These are phyloP conservation scores for Mycena venus DNA, from an alignment of 768 basidiomycete genomes.

Conservation along the genomic window DNA sequence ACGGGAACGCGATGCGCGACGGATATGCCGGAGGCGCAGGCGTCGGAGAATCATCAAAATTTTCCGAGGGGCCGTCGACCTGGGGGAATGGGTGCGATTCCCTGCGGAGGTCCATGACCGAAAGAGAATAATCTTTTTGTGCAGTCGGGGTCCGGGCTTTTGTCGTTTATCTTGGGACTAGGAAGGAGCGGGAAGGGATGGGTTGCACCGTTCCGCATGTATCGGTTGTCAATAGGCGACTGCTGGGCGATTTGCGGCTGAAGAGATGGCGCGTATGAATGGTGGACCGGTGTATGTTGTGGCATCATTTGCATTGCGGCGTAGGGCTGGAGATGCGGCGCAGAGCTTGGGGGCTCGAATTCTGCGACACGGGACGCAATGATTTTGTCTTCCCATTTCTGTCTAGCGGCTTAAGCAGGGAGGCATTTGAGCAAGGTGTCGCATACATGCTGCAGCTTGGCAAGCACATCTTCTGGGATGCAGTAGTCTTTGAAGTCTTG, in stretches of 20 bases:
- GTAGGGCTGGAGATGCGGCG: constrained; percentile 58
- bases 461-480: too few species aligned
- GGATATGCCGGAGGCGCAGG: constrained; percentile 79
- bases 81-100: constrained; percentile 71
- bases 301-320: constrained; percentile 75
- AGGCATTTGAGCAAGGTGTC: too few species aligned
- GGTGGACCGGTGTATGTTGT: constrained; percentile 64
- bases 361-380: constrained; percentile 94
- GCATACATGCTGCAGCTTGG: too few species aligned
- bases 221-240: too few species aligned
- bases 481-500: too few species aligned
- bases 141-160: too few species aligned
- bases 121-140: too few species aligned
- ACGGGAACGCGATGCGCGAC: constrained; percentile 74
- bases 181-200: too few species aligned
- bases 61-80: constrained; percentile 84
- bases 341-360: constrained; percentile 72
- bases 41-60: constrained; percentile 72
- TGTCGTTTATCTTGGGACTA: too few species aligned
- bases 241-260: too few species aligned
- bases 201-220: too few species aligned
- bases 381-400: constrained; percentile 98
- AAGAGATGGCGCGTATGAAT: constrained; percentile 62
- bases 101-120: constrained; percentile 43
- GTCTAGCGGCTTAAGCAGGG: too few species aligned